Evolutionary conservation across 2,329 filamentous ascomycete species (phyloP).

Genomic region (Ustilaginoidea virens): DNA sequence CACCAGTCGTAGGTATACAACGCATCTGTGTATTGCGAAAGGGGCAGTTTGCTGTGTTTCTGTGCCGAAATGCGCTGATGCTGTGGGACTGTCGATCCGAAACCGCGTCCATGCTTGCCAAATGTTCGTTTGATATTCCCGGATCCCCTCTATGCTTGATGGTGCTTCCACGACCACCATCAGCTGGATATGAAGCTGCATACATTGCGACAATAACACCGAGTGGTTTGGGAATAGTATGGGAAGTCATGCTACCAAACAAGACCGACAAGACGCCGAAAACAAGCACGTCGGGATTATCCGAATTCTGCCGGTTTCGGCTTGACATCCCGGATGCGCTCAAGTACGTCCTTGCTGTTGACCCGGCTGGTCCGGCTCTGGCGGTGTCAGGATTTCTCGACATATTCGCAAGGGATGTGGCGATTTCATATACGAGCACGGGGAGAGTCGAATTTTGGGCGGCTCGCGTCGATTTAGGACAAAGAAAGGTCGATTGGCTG

Average conservation of each 20-base stretch:
- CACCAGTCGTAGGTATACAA: constrained; percentile 56
- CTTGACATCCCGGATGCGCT: constrained; percentile 44
- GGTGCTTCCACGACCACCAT: constrained; percentile 49
- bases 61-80: constrained; percentile 54
- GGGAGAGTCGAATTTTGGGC: constrained; percentile 78
- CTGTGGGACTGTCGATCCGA: constrained; percentile 63
- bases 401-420: constrained; percentile 72
- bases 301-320: constrained; percentile 57
- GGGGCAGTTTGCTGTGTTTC: constrained; percentile 66
- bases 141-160: constrained; percentile 71
- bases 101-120: constrained; percentile 38
- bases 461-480: constrained; percentile 49
- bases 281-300: constrained; percentile 22
- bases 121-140: constrained; percentile 34
- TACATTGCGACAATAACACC: constrained; percentile 76
- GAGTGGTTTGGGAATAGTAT: constrained; percentile 63
- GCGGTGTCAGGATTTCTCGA: constrained; percentile 68
- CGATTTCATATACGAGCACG: constrained; percentile 64
- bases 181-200: constrained; percentile 37
- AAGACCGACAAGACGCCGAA: constrained; percentile 16
- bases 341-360: constrained; percentile 62
- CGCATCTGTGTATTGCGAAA: constrained; percentile 65
- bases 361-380: constrained; percentile 63
- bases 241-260: constrained; percentile 54
- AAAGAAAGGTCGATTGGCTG: constrained; percentile 60